These are phyloP conservation scores for Carex kokanica DNA, from an alignment of 176 grass and related monocot genomes.

Conservation along the genomic window DNA sequence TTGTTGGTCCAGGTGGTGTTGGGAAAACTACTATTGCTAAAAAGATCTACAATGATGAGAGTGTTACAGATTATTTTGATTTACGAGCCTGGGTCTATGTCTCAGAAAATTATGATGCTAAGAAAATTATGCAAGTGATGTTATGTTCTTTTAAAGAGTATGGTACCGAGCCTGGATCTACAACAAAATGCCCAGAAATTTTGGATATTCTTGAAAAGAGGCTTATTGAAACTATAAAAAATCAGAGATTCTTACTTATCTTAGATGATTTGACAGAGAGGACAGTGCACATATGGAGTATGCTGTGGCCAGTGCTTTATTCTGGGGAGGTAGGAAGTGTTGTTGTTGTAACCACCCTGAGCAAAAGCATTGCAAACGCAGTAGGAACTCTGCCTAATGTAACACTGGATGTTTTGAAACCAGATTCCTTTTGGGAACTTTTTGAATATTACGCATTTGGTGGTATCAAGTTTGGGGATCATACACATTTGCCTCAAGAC, in stretches of 20 bases:
- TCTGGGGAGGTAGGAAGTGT: not conserved
- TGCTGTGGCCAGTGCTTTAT: not conserved
- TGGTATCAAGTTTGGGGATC: not conserved
- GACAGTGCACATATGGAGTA: not conserved
- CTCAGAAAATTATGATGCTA: not conserved
- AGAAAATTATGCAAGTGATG: not conserved
- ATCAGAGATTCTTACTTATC: not conserved
- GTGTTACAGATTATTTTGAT: not conserved
- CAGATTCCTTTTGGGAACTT: not conserved
- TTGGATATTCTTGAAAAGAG: not conserved
- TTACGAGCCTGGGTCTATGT: conserved; percentile 15
- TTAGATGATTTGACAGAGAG: not conserved
- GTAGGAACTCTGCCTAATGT: conserved; percentile 14
- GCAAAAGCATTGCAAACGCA: not conserved
- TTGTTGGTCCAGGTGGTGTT: conserved; percentile 5
- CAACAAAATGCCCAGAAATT: no score
- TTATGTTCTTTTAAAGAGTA: not conserved
- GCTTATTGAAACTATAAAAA: not conserved
- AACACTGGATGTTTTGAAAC: conserved; percentile 13
- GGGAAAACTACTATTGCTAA: conserved; percentile 21
- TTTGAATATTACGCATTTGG: conserved; percentile 40
- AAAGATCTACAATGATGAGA: not conserved
- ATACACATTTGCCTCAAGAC: not conserved
- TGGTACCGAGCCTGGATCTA: no score
- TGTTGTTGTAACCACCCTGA: not conserved